Conservation (phyloP, 352 stramenopile genomes). For the Pythium phragmiticola region DNA sequence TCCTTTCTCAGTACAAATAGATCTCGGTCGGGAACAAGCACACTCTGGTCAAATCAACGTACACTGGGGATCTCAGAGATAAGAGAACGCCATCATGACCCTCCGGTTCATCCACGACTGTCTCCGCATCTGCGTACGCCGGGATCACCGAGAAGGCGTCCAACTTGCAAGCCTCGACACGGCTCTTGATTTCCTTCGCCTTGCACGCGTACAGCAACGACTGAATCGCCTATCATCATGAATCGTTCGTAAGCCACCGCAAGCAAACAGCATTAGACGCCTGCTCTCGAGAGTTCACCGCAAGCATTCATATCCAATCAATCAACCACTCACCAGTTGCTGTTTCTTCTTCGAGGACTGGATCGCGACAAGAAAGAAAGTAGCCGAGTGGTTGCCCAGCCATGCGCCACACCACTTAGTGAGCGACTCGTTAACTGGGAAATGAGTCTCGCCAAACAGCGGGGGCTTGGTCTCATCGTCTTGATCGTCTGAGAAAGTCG, state of each 20-base stretch:
- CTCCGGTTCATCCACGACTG: constrained; percentile 10
- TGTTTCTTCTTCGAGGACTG: constrained; percentile 54
- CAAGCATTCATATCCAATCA: too few species aligned
- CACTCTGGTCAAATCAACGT: background rate
- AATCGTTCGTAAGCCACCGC: background rate
- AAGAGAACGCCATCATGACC: constrained; percentile 3
- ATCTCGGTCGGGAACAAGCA: background rate
- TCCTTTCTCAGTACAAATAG: background rate
- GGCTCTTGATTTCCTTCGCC: constrained; percentile 66
- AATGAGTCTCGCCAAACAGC: constrained; percentile 60
- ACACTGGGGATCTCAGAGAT: constrained; percentile 21
- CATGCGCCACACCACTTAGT: constrained; percentile 46
- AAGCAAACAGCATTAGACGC: background rate
- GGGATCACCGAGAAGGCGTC: constrained; percentile 26
- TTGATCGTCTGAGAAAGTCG: background rate
- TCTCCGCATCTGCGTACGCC: background rate
- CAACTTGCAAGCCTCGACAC: background rate
- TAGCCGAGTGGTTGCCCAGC: constrained; percentile 44
- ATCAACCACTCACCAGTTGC: constrained; percentile 45
- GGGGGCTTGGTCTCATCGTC: background rate
- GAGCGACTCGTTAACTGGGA: constrained; percentile 41
- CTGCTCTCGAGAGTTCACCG: background rate
- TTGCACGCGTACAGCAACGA: constrained; percentile 79
- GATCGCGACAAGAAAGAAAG: constrained; percentile 63
- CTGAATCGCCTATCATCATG: constrained; percentile 56